These are phyloP conservation scores for Auricularia auricula-judae DNA, from an alignment of 768 basidiomycete genomes.

Conservation along the genomic window DNA sequence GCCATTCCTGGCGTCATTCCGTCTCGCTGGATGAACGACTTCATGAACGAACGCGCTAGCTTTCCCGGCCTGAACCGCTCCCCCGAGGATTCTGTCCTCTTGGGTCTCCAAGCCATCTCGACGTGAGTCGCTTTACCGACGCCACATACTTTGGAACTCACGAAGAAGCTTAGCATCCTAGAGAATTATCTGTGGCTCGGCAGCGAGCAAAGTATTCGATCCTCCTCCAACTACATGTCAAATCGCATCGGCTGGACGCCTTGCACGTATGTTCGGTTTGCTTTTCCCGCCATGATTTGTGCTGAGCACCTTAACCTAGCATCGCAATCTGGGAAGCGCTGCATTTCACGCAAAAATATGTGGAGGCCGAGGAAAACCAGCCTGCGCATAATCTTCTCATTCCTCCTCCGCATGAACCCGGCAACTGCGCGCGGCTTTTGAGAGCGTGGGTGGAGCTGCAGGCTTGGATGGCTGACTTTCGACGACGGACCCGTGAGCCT, in stretches of 20 bases:
- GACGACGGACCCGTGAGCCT: conserved; percentile 30
- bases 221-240: neutral
- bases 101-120: conserved; percentile 55
- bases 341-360: neutral
- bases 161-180: conserved; percentile 38
- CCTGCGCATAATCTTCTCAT: neutral
- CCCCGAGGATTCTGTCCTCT: conserved; percentile 41
- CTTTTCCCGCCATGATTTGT: conserved; percentile 24
- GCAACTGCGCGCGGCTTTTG: conserved; percentile 50
- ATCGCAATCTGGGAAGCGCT: conserved; percentile 2
- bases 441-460: conserved; percentile 72
- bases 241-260: neutral
- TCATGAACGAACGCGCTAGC: conserved; percentile 46
- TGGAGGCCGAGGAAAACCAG: neutral
- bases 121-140: conserved; percentile 33
- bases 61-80: conserved; percentile 48
- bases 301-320: neutral
- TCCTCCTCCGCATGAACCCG: neutral
- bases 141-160: conserved; percentile 1
- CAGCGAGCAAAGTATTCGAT: conserved; percentile 21
- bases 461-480: conserved; percentile 55
- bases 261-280: conserved; percentile 23
- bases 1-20: conserved; percentile 68
- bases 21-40: conserved; percentile 47
- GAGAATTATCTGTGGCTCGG: conserved; percentile 70